phyloP scores from a whole-genome alignment of 345 rosid genomes.

The Brassica juncea region DNA sequence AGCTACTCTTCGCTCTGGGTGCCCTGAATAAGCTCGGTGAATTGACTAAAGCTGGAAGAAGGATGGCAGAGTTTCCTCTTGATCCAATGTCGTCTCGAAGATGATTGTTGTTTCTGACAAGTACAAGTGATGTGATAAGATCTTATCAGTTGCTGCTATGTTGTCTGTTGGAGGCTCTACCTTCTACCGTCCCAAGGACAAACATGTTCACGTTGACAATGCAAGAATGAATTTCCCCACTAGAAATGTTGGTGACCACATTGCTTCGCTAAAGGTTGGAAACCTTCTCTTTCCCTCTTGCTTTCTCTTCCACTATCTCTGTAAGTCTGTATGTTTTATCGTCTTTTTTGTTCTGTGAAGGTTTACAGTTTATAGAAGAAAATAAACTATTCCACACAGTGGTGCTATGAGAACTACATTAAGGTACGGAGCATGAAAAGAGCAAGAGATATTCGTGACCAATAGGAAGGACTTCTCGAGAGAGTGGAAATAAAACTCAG shows the following conservation, averaged over 20 bases:
- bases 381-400: conserved; percentile 90
- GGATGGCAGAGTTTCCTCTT: conserved; percentile 97
- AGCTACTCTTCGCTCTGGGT: conserved; percentile 80
- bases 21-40: conserved; percentile 92
- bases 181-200: conserved; percentile 96
- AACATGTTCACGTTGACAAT: conserved; percentile 96
- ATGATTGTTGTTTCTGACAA: conserved; percentile 93
- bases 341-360: conserved; percentile 41
- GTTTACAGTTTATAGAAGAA: conserved; percentile 95
- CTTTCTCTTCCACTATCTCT: no score
- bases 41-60: conserved; percentile 89
- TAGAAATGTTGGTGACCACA: conserved; percentile 91
- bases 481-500: conserved; percentile 89
- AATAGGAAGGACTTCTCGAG: conserved; percentile 91
- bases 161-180: conserved; percentile 91
- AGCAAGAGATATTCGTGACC: conserved; percentile 93
- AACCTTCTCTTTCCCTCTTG: no score
- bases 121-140: conserved; percentile 86
- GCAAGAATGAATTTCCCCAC: conserved; percentile 92
- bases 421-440: conserved; percentile 99
- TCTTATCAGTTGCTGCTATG: conserved; percentile 88
- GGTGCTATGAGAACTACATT: conserved; percentile 98
- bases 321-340: no score
- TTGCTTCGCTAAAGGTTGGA: conserved; percentile 82
- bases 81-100: conserved; percentile 86